Evolutionary conservation across 2,329 filamentous ascomycete species (phyloP).

Genomic region (Drechslerella stenobrocha): DNA sequence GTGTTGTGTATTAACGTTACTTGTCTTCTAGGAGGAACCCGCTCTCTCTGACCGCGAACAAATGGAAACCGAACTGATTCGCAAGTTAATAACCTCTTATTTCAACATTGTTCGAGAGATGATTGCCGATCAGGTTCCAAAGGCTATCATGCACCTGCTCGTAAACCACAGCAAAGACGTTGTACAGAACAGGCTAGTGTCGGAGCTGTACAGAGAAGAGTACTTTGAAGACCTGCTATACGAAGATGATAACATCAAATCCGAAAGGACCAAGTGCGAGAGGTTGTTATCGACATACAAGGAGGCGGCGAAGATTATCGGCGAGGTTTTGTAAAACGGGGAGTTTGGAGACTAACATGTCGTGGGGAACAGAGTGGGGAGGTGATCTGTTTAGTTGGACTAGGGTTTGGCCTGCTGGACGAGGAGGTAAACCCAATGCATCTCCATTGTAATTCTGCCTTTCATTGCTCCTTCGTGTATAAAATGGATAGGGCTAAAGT

Average conservation of each 20-base stretch:
- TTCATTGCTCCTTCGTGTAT: constrained; percentile 42
- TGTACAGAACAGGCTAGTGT: constrained; percentile 94
- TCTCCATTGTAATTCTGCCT: constrained; percentile 27
- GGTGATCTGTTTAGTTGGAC: constrained; percentile 14
- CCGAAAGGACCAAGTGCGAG: constrained; percentile 97
- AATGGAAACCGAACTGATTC: constrained; percentile 96
- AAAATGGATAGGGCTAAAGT: constrained; percentile 47
- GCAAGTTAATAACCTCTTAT: constrained; percentile 93
- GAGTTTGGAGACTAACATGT: no score
- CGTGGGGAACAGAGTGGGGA: neutral
- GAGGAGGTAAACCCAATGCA: constrained; percentile 6
- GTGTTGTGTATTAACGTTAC: neutral
- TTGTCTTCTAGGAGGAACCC: constrained; percentile 65
- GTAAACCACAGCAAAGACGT: constrained; percentile 99
- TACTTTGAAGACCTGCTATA: constrained; percentile 92
- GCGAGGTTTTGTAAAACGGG: constrained; percentile 76
- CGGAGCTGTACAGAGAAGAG: constrained; percentile 88
- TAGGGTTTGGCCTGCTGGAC: constrained; percentile 16
- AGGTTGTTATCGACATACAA: constrained; percentile 92
- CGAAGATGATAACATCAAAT: constrained; percentile 96
- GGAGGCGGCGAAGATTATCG: constrained; percentile 96
- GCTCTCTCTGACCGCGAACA: constrained; percentile 93
- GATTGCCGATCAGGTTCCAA: constrained; percentile 97
- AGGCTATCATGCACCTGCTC: constrained; percentile 97
- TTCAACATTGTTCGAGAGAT: constrained; percentile 99